A percentile compares a stretch with the other conserved stretches of the same genome.
phyloP scores from a whole-genome alignment of 2,329 filamentous ascomycete genomes.

The Fusarium foetens region DNA sequence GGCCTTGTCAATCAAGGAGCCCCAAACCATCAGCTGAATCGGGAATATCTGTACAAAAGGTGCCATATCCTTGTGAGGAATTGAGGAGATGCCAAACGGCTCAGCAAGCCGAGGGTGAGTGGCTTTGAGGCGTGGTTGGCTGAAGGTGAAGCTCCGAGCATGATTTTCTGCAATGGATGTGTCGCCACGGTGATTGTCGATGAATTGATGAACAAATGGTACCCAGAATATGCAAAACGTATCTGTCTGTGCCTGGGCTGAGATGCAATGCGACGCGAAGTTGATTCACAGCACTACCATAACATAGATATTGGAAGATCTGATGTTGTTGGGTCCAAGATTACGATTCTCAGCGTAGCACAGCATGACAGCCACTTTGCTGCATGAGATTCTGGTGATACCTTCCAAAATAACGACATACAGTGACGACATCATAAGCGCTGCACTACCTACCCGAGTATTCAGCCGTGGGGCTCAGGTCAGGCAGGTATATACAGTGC shows the following conservation, averaged over 20 bases:
- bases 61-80: conserved; percentile 23
- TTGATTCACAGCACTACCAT: conserved; percentile 4
- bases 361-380: conserved; percentile 8
- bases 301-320: conserved; percentile 16
- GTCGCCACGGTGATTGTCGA: conserved; percentile 9
- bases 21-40: conserved; percentile 27
- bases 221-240: conserved; percentile 16
- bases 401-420: conserved; percentile 13
- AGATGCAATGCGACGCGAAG: conserved; percentile 27
- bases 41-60: conserved; percentile 29
- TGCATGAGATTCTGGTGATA: not conserved
- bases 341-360: conserved; percentile 18
- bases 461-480: not conserved
- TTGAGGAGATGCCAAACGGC: conserved; percentile 29
- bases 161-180: not conserved
- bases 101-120: conserved; percentile 31
- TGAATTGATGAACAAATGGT: not conserved
- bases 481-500: not conserved
- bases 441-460: not conserved
- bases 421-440: not conserved
- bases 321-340: conserved; percentile 16
- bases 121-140: conserved; percentile 34
- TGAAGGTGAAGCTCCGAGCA: not conserved
- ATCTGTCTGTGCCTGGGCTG: conserved; percentile 26
- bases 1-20: conserved; percentile 20